Conservation (phyloP, 2,329 filamentous ascomycete genomes). For the Colletotrichum noveboracense region DNA sequence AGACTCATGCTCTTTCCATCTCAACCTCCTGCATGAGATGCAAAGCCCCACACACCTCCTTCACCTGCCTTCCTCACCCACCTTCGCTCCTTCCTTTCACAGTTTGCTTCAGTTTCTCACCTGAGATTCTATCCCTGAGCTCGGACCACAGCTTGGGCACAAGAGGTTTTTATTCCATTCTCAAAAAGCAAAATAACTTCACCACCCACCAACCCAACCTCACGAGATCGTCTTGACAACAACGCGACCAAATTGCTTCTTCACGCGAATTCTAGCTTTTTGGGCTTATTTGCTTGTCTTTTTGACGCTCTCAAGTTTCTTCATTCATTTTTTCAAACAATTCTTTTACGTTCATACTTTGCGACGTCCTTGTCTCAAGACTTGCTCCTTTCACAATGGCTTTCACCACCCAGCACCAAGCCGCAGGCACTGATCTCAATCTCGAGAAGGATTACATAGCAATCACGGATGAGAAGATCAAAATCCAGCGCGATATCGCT, state of each 20-base stretch:
- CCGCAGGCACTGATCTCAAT: background rate
- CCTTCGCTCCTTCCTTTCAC: background rate
- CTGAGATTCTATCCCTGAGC: background rate
- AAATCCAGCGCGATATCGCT: background rate
- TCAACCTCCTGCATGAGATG: background rate
- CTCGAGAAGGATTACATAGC: background rate
- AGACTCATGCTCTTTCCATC: background rate
- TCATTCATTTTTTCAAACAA: background rate
- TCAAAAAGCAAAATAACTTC: background rate
- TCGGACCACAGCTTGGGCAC: background rate
- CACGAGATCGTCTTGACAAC: background rate
- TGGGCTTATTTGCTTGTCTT: background rate
- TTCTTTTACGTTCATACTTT: background rate
- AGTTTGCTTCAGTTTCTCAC: background rate
- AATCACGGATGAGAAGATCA: background rate
- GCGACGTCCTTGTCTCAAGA: background rate
- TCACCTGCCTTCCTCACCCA: background rate
- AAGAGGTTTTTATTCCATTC: background rate
- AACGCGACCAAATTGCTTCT: background rate
- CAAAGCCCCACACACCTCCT: background rate
- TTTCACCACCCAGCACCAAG: fast-evolving
- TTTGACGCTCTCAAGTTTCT: background rate
- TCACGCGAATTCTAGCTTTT: background rate
- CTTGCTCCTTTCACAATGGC: background rate
- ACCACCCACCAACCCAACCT: background rate